Conservation (phyloP, 2,329 filamentous ascomycete species). For the Neopestalotiopsis clavispora region DNA sequence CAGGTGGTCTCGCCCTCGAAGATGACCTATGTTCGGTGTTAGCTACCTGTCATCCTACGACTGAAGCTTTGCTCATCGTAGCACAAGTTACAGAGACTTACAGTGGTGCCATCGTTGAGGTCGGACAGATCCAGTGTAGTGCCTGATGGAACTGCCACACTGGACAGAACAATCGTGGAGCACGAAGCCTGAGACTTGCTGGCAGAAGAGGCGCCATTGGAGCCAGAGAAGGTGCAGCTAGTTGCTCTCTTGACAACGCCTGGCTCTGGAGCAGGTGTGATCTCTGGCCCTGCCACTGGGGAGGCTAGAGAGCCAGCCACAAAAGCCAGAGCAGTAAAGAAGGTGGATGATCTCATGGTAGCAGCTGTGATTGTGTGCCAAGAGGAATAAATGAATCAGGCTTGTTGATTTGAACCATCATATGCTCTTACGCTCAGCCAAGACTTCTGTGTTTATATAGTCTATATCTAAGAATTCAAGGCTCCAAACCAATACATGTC, state of each 20-base stretch:
- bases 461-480: neutral
- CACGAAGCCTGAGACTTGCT: slow-evolving; percentile 16
- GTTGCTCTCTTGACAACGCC: slow-evolving; percentile 13
- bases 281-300: slow-evolving; percentile 8
- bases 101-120: slow-evolving; percentile 44
- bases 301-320: slow-evolving; percentile 7
- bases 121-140: slow-evolving; percentile 13
- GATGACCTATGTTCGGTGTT: slow-evolving; percentile 19
- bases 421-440: neutral
- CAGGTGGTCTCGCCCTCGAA: slow-evolving; percentile 17
- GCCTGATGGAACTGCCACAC: slow-evolving; percentile 11
- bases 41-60: neutral
- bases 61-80: neutral
- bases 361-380: neutral
- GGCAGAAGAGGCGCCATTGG: slow-evolving; percentile 13
- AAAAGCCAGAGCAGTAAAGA: neutral
- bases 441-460: neutral
- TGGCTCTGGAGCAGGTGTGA: slow-evolving; percentile 13
- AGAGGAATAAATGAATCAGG: neutral
- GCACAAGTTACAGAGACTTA: neutral
- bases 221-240: slow-evolving; percentile 16
- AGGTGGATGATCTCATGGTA: slow-evolving; percentile 13
- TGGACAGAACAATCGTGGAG: slow-evolving; percentile 16
- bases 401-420: neutral
- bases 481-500: neutral